phyloP scores from a whole-genome alignment of 2,329 filamentous ascomycete species.

The Furcasterigmium sp. region DNA sequence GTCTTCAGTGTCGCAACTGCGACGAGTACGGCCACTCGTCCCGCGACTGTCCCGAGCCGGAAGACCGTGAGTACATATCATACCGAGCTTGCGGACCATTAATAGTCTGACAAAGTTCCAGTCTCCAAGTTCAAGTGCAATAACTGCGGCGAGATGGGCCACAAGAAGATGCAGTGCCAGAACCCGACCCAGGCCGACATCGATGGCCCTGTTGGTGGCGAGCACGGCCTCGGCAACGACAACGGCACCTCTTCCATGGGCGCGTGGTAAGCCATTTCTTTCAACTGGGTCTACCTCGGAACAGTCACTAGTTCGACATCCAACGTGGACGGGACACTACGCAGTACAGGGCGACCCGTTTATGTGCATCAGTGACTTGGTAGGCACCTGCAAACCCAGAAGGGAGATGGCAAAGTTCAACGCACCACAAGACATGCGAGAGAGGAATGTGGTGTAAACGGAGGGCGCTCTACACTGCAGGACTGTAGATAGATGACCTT shows the following conservation, averaged over 20 bases:
- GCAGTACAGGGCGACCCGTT: no score
- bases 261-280: slow-evolving; percentile 7
- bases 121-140: slow-evolving; percentile 51
- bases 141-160: slow-evolving; percentile 48
- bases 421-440: no score
- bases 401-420: no score
- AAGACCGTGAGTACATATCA: slow-evolving; percentile 34
- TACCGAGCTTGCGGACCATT: neutral
- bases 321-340: no score
- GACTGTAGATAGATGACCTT: no score
- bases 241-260: neutral
- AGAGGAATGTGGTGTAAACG: no score
- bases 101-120: slow-evolving; percentile 19
- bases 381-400: no score
- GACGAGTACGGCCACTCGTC: slow-evolving; percentile 55
- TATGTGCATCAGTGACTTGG: no score
- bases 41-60: slow-evolving; percentile 57
- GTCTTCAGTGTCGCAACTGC: slow-evolving; percentile 51
- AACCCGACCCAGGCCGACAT: slow-evolving; percentile 19
- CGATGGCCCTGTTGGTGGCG: slow-evolving; percentile 1
- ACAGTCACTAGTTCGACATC: no score
- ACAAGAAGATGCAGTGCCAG: slow-evolving; percentile 33
- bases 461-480: no score
- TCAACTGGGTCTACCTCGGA: no score
- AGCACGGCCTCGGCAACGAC: slow-evolving; percentile 4